Evolutionary conservation across 2,329 filamentous ascomycete species (phyloP).

Genomic region (Didymosphaeria variabile): DNA sequence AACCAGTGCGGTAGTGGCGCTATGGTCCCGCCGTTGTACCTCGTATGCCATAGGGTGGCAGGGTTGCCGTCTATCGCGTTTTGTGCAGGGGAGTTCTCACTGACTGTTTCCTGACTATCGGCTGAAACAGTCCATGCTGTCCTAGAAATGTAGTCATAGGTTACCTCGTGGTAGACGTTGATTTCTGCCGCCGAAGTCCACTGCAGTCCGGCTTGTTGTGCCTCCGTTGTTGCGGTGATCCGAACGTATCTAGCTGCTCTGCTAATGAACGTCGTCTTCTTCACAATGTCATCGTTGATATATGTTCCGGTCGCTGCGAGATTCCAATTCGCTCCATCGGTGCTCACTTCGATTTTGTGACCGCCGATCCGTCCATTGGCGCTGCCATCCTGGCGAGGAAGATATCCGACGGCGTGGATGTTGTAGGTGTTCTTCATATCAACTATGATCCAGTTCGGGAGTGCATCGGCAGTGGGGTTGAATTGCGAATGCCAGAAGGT

Average conservation of each 20-base stretch:
- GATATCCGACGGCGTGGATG: slow-evolving; percentile 44
- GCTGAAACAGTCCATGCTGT: slow-evolving; percentile 25
- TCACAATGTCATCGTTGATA: slow-evolving; percentile 33
- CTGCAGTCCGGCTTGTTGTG: slow-evolving; percentile 27
- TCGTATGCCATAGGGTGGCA: slow-evolving; percentile 27
- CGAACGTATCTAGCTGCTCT: slow-evolving; percentile 34
- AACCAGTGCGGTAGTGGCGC: slow-evolving; percentile 29
- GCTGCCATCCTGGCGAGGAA: slow-evolving; percentile 44
- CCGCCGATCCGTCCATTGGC: slow-evolving; percentile 49
- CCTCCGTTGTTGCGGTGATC: slow-evolving; percentile 36
- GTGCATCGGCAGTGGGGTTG: slow-evolving; percentile 23
- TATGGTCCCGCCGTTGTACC: slow-evolving; percentile 10
- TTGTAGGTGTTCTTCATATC: slow-evolving; percentile 43
- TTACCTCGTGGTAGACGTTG: slow-evolving; percentile 35
- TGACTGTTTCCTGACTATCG: slow-evolving; percentile 22
- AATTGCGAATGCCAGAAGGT: slow-evolving; percentile 49
- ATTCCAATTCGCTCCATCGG: slow-evolving; percentile 40
- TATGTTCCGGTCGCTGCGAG: slow-evolving; percentile 39
- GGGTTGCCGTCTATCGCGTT: slow-evolving; percentile 25
- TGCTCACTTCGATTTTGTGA: slow-evolving; percentile 44
- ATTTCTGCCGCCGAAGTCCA: slow-evolving; percentile 37
- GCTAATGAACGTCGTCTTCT: slow-evolving; percentile 35
- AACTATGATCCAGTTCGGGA: slow-evolving; percentile 45
- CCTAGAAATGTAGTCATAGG: slow-evolving; percentile 17
- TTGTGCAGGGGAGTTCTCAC: slow-evolving; percentile 6